A percentile compares a stretch with the other conserved stretches of the same genome.
Evolutionary conservation across 73 alveolate species (phyloP).

Genomic region (Tetrahymena thermophila): DNA sequence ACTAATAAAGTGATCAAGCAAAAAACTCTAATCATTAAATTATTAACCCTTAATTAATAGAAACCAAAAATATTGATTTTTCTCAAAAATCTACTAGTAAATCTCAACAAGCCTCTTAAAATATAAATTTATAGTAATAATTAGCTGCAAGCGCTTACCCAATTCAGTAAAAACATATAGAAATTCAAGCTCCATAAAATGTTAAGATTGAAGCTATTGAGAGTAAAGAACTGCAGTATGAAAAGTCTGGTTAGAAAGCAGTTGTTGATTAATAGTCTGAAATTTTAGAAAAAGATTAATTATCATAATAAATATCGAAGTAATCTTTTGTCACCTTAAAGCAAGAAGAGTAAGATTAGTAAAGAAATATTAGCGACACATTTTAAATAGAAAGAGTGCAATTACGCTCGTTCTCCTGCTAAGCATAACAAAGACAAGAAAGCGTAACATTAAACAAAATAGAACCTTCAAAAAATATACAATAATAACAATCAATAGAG

Average conservation of each 20-base stretch:
- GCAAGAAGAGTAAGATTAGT: background rate
- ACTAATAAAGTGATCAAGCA: background rate
- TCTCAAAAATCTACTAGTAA: background rate
- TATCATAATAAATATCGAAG: background rate
- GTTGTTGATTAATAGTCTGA: no score
- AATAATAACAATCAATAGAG: background rate
- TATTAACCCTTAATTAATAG: background rate
- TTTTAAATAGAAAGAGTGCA: background rate
- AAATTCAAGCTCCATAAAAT: background rate
- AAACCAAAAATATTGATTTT: background rate
- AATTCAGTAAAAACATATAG: no score
- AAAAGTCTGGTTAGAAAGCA: no score
- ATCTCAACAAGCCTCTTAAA: no score
- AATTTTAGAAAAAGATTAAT: background rate
- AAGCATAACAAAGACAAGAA: no score
- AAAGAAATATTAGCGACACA: background rate
- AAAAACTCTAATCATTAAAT: background rate
- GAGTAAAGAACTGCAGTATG: background rate
- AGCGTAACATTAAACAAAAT: no score
- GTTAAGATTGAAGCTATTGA: background rate
- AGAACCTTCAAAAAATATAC: background rate
- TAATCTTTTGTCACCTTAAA: no score
- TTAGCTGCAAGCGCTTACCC: no score
- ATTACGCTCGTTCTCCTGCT: background rate
- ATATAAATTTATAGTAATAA: no score